Conservation (phyloP, 371 early-diverging fungal species). For the Syncephalastrum racemosum region DNA sequence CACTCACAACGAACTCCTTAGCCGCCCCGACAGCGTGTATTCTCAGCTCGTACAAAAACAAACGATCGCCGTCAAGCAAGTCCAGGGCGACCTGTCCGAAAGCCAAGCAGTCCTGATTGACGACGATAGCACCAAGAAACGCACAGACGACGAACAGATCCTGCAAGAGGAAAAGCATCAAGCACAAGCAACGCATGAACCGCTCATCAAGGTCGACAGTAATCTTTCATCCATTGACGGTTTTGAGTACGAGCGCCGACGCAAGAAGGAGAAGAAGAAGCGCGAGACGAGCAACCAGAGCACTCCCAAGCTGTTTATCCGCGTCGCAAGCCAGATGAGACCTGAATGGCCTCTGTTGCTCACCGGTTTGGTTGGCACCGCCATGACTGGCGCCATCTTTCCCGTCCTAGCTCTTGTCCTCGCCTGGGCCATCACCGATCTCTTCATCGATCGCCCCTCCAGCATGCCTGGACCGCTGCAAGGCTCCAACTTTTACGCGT, state of each 20-base stretch:
- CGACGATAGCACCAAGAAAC: background rate
- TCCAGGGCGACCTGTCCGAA: background rate
- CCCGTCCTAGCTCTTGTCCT: conserved; percentile 36
- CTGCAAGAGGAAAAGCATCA: conserved; percentile 1
- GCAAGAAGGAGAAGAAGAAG: conserved; percentile 7
- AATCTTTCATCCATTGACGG: background rate
- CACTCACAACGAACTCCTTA: conserved; percentile 58
- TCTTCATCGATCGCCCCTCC: conserved; percentile 11
- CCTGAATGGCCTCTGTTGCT: conserved; percentile 39
- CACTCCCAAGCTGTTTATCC: conserved; percentile 12
- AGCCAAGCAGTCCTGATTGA: background rate
- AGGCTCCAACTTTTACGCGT: conserved; percentile 63
- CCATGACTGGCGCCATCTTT: conserved; percentile 48
- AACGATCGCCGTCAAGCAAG: conserved; percentile 1
- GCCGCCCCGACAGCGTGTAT: conserved; percentile 40
- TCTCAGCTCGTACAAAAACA: conserved; percentile 51
- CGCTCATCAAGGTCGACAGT: conserved; percentile 1
- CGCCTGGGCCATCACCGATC: conserved; percentile 18
- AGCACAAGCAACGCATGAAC: background rate
- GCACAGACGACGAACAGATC: background rate
- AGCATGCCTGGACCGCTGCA: conserved; percentile 22
- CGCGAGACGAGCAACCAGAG: no score
- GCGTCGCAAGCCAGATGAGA: conserved; percentile 32
- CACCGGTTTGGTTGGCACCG: conserved; percentile 48
- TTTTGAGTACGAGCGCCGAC: background rate